Evolutionary conservation across 2,329 filamentous ascomycete genomes (phyloP).

Genomic region (Raffaelea ambrosiae): DNA sequence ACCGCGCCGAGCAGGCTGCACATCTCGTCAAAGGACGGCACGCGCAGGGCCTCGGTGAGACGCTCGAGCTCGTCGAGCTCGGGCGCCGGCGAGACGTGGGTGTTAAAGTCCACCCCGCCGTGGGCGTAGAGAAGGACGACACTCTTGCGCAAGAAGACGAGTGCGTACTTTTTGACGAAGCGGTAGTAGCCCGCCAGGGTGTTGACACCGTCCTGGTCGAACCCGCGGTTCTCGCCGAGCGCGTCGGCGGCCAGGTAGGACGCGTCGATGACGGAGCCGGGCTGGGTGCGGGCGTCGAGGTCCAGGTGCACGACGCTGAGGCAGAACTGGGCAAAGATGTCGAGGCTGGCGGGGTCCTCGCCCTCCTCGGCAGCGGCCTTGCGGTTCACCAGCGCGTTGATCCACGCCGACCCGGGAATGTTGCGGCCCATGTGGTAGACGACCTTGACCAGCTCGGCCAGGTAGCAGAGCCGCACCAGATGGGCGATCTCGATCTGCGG

Average conservation of each 20-base stretch:
- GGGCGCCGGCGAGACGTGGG: conserved; percentile 51
- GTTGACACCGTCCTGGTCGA: conserved; percentile 47
- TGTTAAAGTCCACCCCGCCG: conserved; percentile 80
- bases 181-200: conserved; percentile 45
- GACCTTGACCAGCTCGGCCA: conserved; percentile 84
- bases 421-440: conserved; percentile 51
- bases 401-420: conserved; percentile 40
- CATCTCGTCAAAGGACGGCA: conserved; percentile 75
- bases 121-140: conserved; percentile 78
- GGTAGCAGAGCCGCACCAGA: conserved; percentile 75
- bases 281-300: conserved; percentile 24
- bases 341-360: conserved; percentile 40
- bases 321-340: conserved; percentile 49
- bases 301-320: conserved; percentile 35
- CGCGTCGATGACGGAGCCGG: conserved; percentile 16
- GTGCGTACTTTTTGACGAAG: conserved; percentile 70
- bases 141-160: conserved; percentile 83
- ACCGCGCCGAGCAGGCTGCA: conserved; percentile 48
- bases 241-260: conserved; percentile 20
- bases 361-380: conserved; percentile 28
- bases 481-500: conserved; percentile 69
- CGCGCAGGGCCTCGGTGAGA: conserved; percentile 62
- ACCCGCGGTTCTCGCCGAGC: conserved; percentile 34
- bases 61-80: conserved; percentile 74
- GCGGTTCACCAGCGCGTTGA: conserved; percentile 32